Evolutionary conservation across 2,329 filamentous ascomycete genomes (phyloP), one percentile per base, ranked within the genome.

Genomic region (Pyricularia pennisetigena): DNA sequence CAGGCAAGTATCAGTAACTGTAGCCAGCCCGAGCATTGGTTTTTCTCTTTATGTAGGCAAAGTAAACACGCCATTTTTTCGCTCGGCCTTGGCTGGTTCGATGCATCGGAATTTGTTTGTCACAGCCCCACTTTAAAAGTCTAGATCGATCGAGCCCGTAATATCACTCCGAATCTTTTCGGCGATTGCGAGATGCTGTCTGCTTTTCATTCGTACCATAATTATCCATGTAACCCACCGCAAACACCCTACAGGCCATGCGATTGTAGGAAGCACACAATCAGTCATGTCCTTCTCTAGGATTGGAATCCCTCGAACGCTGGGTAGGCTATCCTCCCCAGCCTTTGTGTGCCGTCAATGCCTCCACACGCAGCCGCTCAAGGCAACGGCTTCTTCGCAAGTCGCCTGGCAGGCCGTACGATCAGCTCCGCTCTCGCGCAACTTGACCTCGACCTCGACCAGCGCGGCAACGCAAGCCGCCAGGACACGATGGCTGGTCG

Each of bases 331-430:
- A 6, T 70, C 73, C 6, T 69, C 71, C 28, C 75, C 78, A 35
- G 77, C 79, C 68, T 79, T 83, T 67, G 74, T 80, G 74, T 84
- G 82, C 76, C 81, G 82, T 71, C 83, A 84, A 79, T 85, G 82
- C 75, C 79, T 78, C 70, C 71, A 73, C 30, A 74, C 74, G 26
- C 72, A 74, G 65, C 72, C 73, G n/a, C 70, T 69, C 59, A 69
- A 70, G 70, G 67, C 68, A 64, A 32, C 30, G 30, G 30, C 30
- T 32, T 32, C 30, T 32, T 35, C 32, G 32, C 32, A 35, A 6
- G 32, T 35, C 65, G 68, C 66, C 71, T 66, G n/a, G 14, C 57
- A 30, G 28, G 10, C 81, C 79, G 24, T 77, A 74, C 63, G 78
- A 82, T 70, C 74, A 82, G 12, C 32, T 16, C 28, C 28, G 14